phyloP scores from a whole-genome alignment of 257 asterid species.

The Fraxinus americana region DNA sequence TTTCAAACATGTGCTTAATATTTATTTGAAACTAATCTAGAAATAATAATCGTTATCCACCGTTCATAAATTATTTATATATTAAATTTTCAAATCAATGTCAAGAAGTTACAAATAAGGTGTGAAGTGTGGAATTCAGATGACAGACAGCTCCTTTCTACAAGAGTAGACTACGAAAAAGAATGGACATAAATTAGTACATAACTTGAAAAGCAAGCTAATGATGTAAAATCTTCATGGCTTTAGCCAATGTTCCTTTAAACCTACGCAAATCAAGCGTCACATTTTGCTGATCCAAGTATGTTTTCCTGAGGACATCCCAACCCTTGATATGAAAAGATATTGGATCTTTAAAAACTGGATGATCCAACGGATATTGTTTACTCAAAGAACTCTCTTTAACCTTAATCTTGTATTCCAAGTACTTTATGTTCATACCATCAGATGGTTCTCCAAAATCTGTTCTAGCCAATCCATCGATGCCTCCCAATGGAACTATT shows the following conservation, averaged over 20 bases:
- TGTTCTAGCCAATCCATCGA: conserved; percentile 51
- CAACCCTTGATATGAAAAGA: conserved; percentile 60
- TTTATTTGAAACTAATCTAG: no score
- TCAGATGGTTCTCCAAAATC: conserved; percentile 68
- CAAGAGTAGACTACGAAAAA: neutral
- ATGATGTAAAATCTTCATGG: conserved; percentile 48
- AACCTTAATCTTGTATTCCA: conserved; percentile 50
- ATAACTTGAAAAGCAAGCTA: conserved; percentile 14
- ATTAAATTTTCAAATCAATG: no score
- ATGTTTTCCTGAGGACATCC: conserved; percentile 41
- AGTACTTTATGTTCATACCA: conserved; percentile 62
- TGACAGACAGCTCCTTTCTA: neutral
- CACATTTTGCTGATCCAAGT: conserved; percentile 75
- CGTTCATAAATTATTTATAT: no score
- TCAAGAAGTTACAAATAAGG: no score
- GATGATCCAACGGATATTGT: conserved; percentile 43
- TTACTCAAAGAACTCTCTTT: conserved; percentile 58
- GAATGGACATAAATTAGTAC: neutral
- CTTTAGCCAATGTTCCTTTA: conserved; percentile 49
- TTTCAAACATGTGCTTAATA: no score
- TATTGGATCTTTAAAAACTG: conserved; percentile 52
- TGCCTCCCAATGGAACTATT: conserved; percentile 63
- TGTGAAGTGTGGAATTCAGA: neutral
- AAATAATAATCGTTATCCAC: no score
- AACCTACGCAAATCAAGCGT: conserved; percentile 57